Evolutionary conservation across 2,329 filamentous ascomycete genomes (phyloP).

Genomic region (Xylariaceae sp.): DNA sequence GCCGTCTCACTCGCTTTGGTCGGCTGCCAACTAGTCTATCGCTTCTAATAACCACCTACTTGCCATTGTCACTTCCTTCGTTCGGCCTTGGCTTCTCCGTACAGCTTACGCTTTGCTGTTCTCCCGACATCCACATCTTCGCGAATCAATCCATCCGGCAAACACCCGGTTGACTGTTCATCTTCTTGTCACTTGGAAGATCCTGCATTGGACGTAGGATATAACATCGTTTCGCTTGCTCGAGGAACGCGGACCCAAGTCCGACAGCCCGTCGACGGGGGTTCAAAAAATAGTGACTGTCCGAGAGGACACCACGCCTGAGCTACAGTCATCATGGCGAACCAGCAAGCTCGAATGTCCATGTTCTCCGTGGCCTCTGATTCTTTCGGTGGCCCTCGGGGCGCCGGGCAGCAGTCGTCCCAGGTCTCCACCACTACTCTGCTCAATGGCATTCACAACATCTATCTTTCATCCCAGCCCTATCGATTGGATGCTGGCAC

Average conservation of each 20-base stretch:
- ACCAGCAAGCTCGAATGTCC: constrained; percentile 52
- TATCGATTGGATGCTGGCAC: constrained; percentile 86
- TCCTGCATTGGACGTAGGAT: constrained; percentile 1
- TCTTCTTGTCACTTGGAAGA: no score
- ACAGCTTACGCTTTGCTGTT: no score
- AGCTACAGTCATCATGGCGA: constrained; percentile 46
- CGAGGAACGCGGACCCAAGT: neutral
- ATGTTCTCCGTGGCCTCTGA: constrained; percentile 66
- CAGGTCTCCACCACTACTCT: constrained; percentile 92
- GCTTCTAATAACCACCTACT: constrained; percentile 18
- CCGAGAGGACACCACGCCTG: constrained; percentile 34
- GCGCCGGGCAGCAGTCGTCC: constrained; percentile 61
- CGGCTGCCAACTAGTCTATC: constrained; percentile 33
- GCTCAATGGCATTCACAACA: constrained; percentile 85
- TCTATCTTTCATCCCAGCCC: constrained; percentile 77
- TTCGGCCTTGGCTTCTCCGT: no score
- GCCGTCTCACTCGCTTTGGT: constrained; percentile 57
- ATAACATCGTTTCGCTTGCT: constrained; percentile 10
- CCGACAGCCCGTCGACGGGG: constrained; percentile 1
- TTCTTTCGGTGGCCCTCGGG: constrained; percentile 53
- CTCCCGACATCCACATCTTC: no score
- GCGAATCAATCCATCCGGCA: no score
- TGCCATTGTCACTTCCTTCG: no score
- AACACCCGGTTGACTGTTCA: no score
- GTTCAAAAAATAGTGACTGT: constrained; percentile 28